Base-by-base conservation (phyloP, 2,329 filamentous ascomycete species). In the Hypoxylon sp. region DNA sequence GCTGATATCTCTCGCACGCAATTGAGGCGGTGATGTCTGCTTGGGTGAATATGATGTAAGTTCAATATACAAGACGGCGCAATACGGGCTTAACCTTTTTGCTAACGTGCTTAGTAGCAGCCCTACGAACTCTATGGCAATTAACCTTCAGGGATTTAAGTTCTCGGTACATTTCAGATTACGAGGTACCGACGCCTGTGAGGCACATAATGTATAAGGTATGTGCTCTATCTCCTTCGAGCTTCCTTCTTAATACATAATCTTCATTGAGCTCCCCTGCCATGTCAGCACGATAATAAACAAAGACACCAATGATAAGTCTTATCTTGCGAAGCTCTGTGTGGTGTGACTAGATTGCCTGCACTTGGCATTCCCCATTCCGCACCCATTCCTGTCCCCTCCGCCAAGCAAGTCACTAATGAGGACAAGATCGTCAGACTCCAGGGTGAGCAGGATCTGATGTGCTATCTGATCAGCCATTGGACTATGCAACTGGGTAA, bases 301-400 rank as follows among this genome's bases (percentile, higher is more conserved):
- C 35, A 30, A 60, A 61, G 27, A 53, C 49, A 33, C 66, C 66
- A 69, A 69, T 69, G 35, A 53, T 44, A 35, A 37, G 44, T 50
- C 25, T 37, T 35, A 27, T 58, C 46, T 56, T 44, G 17, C 20
- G 48, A 48, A 54, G 37, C 35, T 31, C 22, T n/a, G 7, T 60
- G 65, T 70, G 65, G 65, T 63, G 60, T 66, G 60, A 71, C 66
- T 54, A 44, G 60, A 53, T 71, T 61, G 48, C 17, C 51, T 37
- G 20, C 30, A 40, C 66, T 66, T 69, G 69, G 66, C 69, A 33
- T 17, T 27, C 25, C 25, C 25, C 25, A 27, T 27, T 27, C 25
- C 25, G 25, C 25, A 27, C 25, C 25, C 25, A 27, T 27, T 40
- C 42, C 35, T 51, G 54, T 46, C 35, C 20, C 49, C 50, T 53